Conservation (phyloP, 345 rosid genomes). For the Eutrema heterophyllum region DNA sequence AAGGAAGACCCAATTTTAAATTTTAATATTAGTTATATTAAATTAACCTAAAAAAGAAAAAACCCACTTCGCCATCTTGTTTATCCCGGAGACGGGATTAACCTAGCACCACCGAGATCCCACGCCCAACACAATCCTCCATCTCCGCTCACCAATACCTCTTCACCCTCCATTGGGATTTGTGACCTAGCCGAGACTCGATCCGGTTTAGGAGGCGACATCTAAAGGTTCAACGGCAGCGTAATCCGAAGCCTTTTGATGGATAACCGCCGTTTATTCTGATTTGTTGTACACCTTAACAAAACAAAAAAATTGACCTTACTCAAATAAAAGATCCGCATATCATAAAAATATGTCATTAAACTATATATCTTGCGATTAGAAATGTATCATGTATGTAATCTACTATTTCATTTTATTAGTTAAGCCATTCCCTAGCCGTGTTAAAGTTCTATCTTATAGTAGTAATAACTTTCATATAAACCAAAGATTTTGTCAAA, state of each 20-base stretch:
- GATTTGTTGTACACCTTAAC: neutral
- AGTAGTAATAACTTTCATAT: neutral
- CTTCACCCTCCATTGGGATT: no score
- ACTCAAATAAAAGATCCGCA: neutral
- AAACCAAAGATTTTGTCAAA: neutral
- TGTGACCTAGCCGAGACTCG: no score
- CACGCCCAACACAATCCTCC: no score
- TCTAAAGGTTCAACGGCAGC: no score
- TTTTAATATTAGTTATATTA: no score
- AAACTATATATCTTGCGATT: neutral
- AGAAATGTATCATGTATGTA: neutral
- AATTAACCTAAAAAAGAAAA: no score
- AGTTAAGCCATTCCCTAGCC: neutral
- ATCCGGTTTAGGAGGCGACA: no score
- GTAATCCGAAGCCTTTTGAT: no score
- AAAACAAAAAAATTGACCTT: neutral
- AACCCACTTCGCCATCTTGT: no score
- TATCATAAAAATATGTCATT: neutral
- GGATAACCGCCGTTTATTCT: neutral
- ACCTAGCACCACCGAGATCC: no score
- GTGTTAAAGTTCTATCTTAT: neutral
- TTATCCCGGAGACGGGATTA: no score
- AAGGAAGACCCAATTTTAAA: neutral
- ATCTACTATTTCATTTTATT: neutral
- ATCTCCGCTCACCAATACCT: no score